Conservation (phyloP, 441 rosid genomes). For the Codiaeum variegatum region DNA sequence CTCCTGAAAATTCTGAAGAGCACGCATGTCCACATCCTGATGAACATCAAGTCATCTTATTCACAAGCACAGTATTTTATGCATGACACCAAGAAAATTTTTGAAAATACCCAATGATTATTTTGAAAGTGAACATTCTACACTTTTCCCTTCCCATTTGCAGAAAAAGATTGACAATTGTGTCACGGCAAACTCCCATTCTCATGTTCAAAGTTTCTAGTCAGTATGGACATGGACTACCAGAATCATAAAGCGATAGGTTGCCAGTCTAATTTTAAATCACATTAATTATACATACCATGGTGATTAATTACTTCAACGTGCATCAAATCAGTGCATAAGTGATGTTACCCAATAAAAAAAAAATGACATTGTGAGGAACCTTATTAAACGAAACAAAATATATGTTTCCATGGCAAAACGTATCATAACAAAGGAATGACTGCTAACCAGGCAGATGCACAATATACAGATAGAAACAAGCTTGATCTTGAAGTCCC, state of each 20-base stretch:
- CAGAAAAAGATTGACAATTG: not conserved
- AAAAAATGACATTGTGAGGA: not conserved
- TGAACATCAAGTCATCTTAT: conserved; percentile 2
- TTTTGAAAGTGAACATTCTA: not conserved
- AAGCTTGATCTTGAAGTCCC: conserved; percentile 93
- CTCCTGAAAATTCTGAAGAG: conserved; percentile 67
- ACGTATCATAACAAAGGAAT: not conserved
- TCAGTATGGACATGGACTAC: not conserved
- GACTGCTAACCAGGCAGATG: conserved; percentile 79
- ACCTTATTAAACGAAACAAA: not conserved
- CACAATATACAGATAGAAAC: conserved; percentile 78
- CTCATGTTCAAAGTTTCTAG: not conserved
- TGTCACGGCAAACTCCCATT: not conserved
- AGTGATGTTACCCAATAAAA: not conserved
- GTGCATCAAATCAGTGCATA: not conserved
- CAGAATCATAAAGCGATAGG: not conserved
- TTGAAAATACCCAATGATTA: not conserved
- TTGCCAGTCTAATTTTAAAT: not conserved
- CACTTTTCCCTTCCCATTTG: not conserved
- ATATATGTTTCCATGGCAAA: not conserved
- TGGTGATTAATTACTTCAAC: not conserved
- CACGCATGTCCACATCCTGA: conserved; percentile 84
- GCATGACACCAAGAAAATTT: not conserved
- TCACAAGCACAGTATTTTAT: not conserved
- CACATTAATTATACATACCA: not conserved